Base-by-base conservation (phyloP, 2,329 filamentous ascomycete species). In the Fusarium sp. region DNA sequence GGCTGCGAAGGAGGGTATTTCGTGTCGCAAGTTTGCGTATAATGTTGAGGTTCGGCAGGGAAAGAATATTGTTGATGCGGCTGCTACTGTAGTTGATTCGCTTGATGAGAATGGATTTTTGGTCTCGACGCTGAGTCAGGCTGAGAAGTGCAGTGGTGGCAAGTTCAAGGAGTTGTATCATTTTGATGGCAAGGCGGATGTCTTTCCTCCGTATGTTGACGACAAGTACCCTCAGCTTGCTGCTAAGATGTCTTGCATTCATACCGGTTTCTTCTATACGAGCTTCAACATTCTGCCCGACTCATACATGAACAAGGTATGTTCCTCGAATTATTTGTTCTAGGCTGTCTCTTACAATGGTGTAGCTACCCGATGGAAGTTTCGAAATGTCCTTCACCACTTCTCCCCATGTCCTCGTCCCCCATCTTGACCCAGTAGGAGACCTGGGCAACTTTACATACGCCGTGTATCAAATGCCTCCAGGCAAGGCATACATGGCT, bases 61-160 rank as follows among this genome's bases (percentile, higher is more conserved):
- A 8, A 72, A 64, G 63, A 89, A 89, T 61, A 85, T 89, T 29
- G 84, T 81, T 5, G 83, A 87, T 63, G 86, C 85, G 0, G 86
- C 86, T 0, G 84, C 84, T 2, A 68, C 75, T 0, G 78, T 78
- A 0, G 75, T 78, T 1, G 78, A 71, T 28, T 78, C 79, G 0
- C 77, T 88, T 3, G 83, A 83, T 28, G 73, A 69, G 2, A 85
- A 84, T 62, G 83, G 84, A 0, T 84, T 87, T 59, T 74, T 87
- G 8, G 84, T 79, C 4, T 88, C 85, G 31, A 86, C 84, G 1
- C 70, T 88, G 63, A 85, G 84, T 68, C 78, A 86, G 66, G 84
- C 83, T 0, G 71, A 64, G 11, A 82, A 80, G 49, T 84, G 81
- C 66, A 87, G 83, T 60, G 73, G 75, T 1, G 85, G 85, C 0